Evolutionary conservation across 2,329 filamentous ascomycete genomes (phyloP).

Genomic region (Stachybotrys chlorohalonatus): DNA sequence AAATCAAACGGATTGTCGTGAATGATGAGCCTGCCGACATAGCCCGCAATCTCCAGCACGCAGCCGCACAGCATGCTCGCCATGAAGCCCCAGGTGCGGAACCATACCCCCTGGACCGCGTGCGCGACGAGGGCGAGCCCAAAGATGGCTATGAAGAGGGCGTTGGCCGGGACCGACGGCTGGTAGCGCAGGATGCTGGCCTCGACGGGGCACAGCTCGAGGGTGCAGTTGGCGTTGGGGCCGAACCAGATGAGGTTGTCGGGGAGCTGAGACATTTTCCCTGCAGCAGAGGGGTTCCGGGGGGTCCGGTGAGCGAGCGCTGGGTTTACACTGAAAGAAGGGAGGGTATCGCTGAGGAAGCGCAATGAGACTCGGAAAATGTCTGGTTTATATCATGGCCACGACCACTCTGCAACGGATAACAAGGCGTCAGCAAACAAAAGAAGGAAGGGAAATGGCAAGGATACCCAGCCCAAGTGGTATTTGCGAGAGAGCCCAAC

Average conservation of each 20-base stretch:
- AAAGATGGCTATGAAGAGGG: constrained; percentile 29
- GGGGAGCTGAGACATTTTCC: constrained; percentile 2
- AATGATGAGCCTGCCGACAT: constrained; percentile 47
- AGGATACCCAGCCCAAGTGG: too few relatives aligned
- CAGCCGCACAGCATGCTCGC: constrained; percentile 43
- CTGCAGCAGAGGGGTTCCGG: too few relatives aligned
- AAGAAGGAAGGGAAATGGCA: too few relatives aligned
- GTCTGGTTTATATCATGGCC: too few relatives aligned
- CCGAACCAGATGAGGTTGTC: constrained; percentile 23
- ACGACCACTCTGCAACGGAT: too few relatives aligned
- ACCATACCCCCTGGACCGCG: constrained; percentile 25
- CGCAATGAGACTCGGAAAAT: too few relatives aligned
- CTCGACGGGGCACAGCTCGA: constrained; percentile 33
- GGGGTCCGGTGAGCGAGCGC: too few relatives aligned
- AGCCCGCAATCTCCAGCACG: constrained; percentile 49
- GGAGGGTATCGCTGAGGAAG: too few relatives aligned
- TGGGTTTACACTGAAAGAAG: too few relatives aligned
- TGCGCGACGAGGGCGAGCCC: constrained; percentile 33
- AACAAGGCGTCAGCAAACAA: too few relatives aligned
- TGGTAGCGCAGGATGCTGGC: constrained; percentile 30
- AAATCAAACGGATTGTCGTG: constrained; percentile 48
- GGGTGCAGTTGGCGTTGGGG: constrained; percentile 34
- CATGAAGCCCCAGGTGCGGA: constrained; percentile 33
- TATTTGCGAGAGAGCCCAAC: too few relatives aligned
- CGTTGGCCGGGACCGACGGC: constrained; percentile 35